Conservation (phyloP, 2,329 filamentous ascomycete species). For the Aureobasidium melanogenum region DNA sequence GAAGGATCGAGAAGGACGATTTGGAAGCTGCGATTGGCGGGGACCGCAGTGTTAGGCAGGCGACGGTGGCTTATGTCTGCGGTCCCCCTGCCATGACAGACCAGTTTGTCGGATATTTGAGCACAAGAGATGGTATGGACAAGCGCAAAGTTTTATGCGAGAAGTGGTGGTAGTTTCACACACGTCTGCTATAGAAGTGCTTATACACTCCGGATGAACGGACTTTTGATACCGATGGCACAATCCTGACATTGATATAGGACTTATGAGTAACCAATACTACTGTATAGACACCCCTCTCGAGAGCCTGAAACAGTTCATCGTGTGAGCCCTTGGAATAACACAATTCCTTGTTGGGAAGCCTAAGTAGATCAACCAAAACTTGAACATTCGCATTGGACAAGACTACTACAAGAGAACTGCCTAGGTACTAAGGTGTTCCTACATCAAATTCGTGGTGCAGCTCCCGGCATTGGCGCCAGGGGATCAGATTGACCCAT, state of each 20-base stretch:
- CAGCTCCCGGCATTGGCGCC: conserved; percentile 10
- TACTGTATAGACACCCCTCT: background rate
- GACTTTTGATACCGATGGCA: background rate
- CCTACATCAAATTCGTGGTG: background rate
- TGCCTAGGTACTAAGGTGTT: background rate
- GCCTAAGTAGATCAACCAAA: too few relatives aligned
- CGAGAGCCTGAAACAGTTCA: background rate
- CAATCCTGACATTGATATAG: background rate
- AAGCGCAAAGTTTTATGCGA: conserved; percentile 37
- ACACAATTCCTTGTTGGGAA: too few relatives aligned
- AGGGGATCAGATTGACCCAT: conserved; percentile 1
- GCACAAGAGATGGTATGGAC: conserved; percentile 29
- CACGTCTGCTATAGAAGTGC: background rate
- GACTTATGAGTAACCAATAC: background rate
- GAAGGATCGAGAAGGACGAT: conserved; percentile 26
- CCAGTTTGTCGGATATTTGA: conserved; percentile 33
- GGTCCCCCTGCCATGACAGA: conserved; percentile 42
- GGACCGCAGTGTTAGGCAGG: conserved; percentile 24
- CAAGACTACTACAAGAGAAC: background rate
- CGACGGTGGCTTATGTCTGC: conserved; percentile 39
- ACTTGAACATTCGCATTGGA: background rate
- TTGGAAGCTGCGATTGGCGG: conserved; percentile 31
- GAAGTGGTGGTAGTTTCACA: conserved; percentile 40
- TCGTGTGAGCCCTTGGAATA: background rate
- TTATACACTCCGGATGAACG: background rate